A percentile compares a stretch with the other conserved stretches of the same genome.
phyloP scores from a whole-genome alignment of 1,284 basidiomycete species.

The Austroboletus niveus region DNA sequence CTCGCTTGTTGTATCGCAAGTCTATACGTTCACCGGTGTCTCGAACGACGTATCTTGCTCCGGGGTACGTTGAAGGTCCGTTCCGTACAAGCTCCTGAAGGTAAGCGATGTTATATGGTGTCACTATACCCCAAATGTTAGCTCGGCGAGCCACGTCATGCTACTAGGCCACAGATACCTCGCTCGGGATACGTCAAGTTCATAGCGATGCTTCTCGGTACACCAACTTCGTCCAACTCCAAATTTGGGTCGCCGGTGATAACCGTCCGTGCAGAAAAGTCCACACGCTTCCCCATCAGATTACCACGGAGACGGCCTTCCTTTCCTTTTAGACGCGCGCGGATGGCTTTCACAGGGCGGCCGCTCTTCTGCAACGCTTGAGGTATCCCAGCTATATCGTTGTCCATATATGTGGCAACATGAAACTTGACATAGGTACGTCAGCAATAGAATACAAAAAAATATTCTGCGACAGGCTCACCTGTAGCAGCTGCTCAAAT shows the following conservation, averaged over 20 bases:
- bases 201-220: slow-evolving; percentile 96
- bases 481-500: slow-evolving; percentile 95
- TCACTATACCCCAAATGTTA: slow-evolving; percentile 55
- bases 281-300: slow-evolving; percentile 99
- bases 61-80: slow-evolving; percentile 94
- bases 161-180: slow-evolving; percentile 48
- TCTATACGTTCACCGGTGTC: slow-evolving; percentile 99
- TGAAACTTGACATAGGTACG: slow-evolving; percentile 65
- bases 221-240: slow-evolving; percentile 96
- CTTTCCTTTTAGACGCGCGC: slow-evolving; percentile 97
- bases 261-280: slow-evolving; percentile 98
- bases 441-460: slow-evolving; percentile 9
- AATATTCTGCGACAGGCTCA: slow-evolving; percentile 29
- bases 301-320: slow-evolving; percentile 98
- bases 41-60: slow-evolving; percentile 95
- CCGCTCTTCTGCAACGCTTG: slow-evolving; percentile 98
- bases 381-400: slow-evolving; percentile 97
- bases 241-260: slow-evolving; percentile 99
- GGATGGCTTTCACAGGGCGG: slow-evolving; percentile 97
- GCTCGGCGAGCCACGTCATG: neutral
- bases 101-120: slow-evolving; percentile 95
- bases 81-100: slow-evolving; percentile 96
- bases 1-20: slow-evolving; percentile 94
- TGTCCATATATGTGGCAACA: slow-evolving; percentile 99
- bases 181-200: slow-evolving; percentile 97